Percentiles rank a stretch among this genome's conserved stretches.
Evolutionary conservation across 2,329 filamentous ascomycete genomes (phyloP).

Genomic region (Monosporascus sp.): DNA sequence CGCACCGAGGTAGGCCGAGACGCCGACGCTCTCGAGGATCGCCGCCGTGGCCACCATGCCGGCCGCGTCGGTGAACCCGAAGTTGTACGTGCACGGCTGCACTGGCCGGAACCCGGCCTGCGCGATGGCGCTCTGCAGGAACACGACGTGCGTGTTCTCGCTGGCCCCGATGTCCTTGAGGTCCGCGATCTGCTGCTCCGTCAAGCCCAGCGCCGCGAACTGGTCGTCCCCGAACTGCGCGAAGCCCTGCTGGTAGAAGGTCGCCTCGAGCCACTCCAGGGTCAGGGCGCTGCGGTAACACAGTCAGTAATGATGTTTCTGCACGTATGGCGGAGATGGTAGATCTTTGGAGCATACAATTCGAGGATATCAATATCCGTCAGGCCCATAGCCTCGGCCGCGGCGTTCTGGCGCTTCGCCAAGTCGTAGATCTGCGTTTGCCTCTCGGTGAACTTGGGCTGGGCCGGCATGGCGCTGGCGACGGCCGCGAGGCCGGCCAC

Average conservation of each 20-base stretch:
- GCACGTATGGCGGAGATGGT: background rate
- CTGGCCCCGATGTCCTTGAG: conserved; percentile 58
- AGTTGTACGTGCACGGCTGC: conserved; percentile 67
- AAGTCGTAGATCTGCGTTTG: conserved; percentile 44
- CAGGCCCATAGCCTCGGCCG: conserved; percentile 41
- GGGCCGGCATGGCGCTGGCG: conserved; percentile 42
- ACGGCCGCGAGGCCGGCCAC: conserved; percentile 41
- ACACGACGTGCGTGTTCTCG: conserved; percentile 58
- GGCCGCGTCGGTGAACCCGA: conserved; percentile 60
- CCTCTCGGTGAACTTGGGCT: conserved; percentile 36
- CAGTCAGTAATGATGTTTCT: conserved; percentile 12
- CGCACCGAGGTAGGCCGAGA: conserved; percentile 70
- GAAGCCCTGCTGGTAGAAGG: conserved; percentile 70
- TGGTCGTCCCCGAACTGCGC: conserved; percentile 59
- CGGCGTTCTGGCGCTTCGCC: conserved; percentile 46
- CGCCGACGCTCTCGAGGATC: conserved; percentile 67
- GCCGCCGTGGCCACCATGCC: conserved; percentile 66
- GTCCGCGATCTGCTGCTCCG: conserved; percentile 49
- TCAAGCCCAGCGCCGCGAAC: conserved; percentile 60
- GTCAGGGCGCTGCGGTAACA: conserved; percentile 54
- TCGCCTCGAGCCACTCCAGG: conserved; percentile 68
- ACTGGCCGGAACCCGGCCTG: conserved; percentile 61
- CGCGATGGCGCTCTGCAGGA: conserved; percentile 56
- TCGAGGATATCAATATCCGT: conserved; percentile 53
- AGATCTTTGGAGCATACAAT: conserved; percentile 40